Evolutionary conservation across 2,329 filamentous ascomycete species (phyloP), one percentile per base, ranked within the genome.

Genomic region (Calonectria crousiana): DNA sequence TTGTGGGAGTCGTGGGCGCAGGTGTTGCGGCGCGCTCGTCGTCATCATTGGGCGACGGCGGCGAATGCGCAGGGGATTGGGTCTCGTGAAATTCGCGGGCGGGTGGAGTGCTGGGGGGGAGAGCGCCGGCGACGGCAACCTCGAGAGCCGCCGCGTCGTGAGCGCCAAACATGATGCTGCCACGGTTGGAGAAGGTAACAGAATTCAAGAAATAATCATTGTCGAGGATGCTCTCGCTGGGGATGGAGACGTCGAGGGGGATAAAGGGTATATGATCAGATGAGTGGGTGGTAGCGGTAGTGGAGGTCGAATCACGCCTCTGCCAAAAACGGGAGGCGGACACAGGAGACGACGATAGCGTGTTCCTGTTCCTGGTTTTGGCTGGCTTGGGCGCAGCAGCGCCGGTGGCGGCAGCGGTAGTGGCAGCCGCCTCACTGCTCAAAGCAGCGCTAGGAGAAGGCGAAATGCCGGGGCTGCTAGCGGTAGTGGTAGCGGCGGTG

Each of bases 161-260:
- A 68, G 87, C 88, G 75, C 89, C 87, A 80, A 92, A 87, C 87
- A 93, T 90, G 79, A 93, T 86, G 83, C 91, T 93, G 77, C 91
- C 91, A 78, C 91, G 87, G 75, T 92, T 91, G 72, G 91, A 92
- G 81, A 93, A 93, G 77, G 88, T 88, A 77, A 93, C 83, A 71
- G 87, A 86, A 76, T 85, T 87, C 80, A 93, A 83, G 80, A 90
- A 89, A 78, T 89, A 89, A 78, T 89, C 89, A 84, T 92, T 89
- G 75, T 91, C 90, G 76, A 92, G 84, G 70, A 92, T 85, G 79
- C 83, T 86, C 71, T 90, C 89, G 69, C 88, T 89, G 53, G 91
- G 90, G 79, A 93, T 92, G 72, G 84, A 81, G 64, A 91, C 89
- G 80, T 86, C 88, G 80, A 93, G 87, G 73, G 90, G 89, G 74